These are phyloP conservation scores for Termitomyces sp. DNA, from an alignment of 768 basidiomycete species.

Conservation along the genomic window DNA sequence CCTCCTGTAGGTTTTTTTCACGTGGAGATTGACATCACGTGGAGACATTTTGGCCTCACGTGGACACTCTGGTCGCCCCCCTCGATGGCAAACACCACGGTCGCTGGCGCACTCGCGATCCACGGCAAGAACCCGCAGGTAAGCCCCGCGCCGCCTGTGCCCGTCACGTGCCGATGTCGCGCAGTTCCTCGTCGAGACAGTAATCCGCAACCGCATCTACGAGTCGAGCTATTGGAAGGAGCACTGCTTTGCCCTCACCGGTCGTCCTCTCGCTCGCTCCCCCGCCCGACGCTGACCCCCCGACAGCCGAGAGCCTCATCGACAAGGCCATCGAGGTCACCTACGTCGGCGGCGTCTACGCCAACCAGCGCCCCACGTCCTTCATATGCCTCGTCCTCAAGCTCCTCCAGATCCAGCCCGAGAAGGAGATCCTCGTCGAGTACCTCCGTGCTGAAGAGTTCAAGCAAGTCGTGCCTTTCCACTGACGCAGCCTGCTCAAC, in stretches of 20 bases:
- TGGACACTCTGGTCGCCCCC: too few relatives aligned
- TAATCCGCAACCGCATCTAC: slow-evolving; percentile 94
- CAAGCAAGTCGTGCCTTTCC: slow-evolving; percentile 55
- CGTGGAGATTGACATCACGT: too few relatives aligned
- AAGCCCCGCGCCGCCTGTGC: slow-evolving; percentile 2
- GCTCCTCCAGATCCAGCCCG: slow-evolving; percentile 93
- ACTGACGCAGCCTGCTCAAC: slow-evolving; percentile 1
- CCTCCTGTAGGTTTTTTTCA: too few relatives aligned
- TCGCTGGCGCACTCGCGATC: slow-evolving; percentile 80
- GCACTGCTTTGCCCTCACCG: slow-evolving; percentile 95
- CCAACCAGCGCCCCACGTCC: slow-evolving; percentile 91
- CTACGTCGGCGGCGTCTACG: slow-evolving; percentile 89
- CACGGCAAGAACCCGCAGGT: slow-evolving; percentile 98
- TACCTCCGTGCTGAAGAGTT: slow-evolving; percentile 97
- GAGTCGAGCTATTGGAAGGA: slow-evolving; percentile 97
- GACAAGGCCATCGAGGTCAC: slow-evolving; percentile 85
- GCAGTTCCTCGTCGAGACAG: slow-evolving; percentile 92
- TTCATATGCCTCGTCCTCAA: slow-evolving; percentile 92
- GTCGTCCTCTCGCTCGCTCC: slow-evolving; percentile 31
- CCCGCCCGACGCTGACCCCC: neutral
- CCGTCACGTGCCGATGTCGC: slow-evolving; percentile 11
- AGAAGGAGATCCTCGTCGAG: slow-evolving; percentile 95
- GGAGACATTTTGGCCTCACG: too few relatives aligned
- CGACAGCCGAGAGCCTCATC: slow-evolving; percentile 83
- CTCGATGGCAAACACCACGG: slow-evolving; percentile 88